A percentile compares a stretch with the other conserved stretches of the same genome.
phyloP scores from a whole-genome alignment of 1,284 basidiomycete genomes.

The Ceratobasidium sp. region DNA sequence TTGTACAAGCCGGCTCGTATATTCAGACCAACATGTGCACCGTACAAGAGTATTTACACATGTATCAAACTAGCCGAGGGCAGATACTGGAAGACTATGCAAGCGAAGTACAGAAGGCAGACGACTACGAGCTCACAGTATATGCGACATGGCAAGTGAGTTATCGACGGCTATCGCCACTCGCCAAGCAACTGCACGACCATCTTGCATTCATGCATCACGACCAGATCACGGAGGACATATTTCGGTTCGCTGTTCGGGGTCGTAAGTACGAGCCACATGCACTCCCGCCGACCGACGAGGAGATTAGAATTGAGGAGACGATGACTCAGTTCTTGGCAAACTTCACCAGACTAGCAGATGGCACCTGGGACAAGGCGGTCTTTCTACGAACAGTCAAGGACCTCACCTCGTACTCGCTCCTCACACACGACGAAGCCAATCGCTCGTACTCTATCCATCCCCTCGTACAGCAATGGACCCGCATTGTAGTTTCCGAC shows the following conservation, averaged over 20 bases:
- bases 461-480: too few relatives aligned
- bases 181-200: neutral
- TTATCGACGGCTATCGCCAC: neutral
- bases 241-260: neutral
- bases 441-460: too few relatives aligned
- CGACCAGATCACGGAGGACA: conserved; percentile 13
- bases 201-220: conserved; percentile 14
- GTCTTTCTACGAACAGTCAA: too few relatives aligned
- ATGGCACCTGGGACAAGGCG: too few relatives aligned
- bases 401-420: too few relatives aligned
- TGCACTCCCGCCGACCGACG: too few relatives aligned
- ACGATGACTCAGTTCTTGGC: too few relatives aligned
- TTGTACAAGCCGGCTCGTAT: conserved; percentile 39
- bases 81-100: neutral
- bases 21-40: conserved; percentile 6
- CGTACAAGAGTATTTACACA: neutral
- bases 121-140: conserved; percentile 16
- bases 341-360: too few relatives aligned
- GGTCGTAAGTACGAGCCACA: too few relatives aligned
- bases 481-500: too few relatives aligned
- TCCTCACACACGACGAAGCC: too few relatives aligned
- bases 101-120: neutral
- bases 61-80: conserved; percentile 17
- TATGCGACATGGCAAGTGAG: conserved; percentile 23
- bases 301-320: too few relatives aligned